Evolutionary conservation across 2,329 filamentous ascomycete genomes (phyloP).

Genomic region (Phialophora tarda): DNA sequence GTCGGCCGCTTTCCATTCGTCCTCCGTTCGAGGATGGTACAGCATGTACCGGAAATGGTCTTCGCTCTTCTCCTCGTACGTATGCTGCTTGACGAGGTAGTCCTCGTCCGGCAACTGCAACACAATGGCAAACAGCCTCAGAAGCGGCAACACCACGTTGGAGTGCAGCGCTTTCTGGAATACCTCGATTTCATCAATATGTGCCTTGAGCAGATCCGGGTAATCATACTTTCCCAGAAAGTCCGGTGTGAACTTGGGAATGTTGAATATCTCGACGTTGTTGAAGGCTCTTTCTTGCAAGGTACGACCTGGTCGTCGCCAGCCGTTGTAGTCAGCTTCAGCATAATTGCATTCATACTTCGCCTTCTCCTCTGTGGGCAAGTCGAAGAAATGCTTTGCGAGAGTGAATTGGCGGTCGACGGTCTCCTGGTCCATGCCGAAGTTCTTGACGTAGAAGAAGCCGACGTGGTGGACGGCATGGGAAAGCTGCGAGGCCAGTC

Average conservation of each 20-base stretch:
- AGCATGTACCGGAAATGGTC: conserved; percentile 67
- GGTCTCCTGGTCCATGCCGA: conserved; percentile 61
- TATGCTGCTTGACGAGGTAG: conserved; percentile 61
- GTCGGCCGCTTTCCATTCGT: conserved; percentile 54
- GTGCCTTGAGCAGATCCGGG: conserved; percentile 55
- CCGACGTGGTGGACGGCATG: conserved; percentile 59
- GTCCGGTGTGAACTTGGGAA: conserved; percentile 60
- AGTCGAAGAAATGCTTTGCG: conserved; percentile 56
- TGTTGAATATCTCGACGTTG: conserved; percentile 65
- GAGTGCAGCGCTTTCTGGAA: conserved; percentile 60
- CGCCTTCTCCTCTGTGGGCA: conserved; percentile 63
- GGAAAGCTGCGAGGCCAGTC: conserved; percentile 59
- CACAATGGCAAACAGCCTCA: conserved; percentile 64
- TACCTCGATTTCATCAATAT: conserved; percentile 60
- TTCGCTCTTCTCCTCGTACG: conserved; percentile 62
- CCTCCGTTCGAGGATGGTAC: conserved; percentile 56
- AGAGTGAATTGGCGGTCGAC: conserved; percentile 66
- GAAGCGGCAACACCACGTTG: conserved; percentile 60
- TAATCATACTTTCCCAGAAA: conserved; percentile 49
- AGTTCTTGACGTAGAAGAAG: conserved; percentile 68
- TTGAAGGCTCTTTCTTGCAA: conserved; percentile 47
- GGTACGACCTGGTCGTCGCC: conserved; percentile 52
- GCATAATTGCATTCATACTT: conserved; percentile 59
- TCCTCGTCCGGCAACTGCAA: conserved; percentile 65
- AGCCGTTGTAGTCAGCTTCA: conserved; percentile 62